A percentile compares a stretch with the other conserved stretches of the same genome.
Evolutionary conservation across 2,329 filamentous ascomycete species (phyloP).

Genomic region (Ascochyta pisi): DNA sequence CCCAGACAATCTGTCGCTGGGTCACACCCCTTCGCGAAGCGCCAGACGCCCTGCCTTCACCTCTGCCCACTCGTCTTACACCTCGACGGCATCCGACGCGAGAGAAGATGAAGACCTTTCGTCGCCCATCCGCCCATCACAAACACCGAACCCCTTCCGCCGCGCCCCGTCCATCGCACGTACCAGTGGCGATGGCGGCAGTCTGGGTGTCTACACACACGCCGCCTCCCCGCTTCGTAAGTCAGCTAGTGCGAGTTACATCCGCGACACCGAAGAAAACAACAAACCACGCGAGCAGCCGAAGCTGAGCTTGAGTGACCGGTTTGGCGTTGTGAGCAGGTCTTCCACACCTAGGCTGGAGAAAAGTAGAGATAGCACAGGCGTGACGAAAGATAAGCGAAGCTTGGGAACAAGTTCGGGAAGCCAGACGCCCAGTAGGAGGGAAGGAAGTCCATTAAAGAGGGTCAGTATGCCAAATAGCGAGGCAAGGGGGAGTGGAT

Average conservation of each 20-base stretch:
- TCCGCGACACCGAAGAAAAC: conserved; percentile 38
- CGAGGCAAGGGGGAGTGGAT: conserved; percentile 30
- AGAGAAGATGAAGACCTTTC: conserved; percentile 51
- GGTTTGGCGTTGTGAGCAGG: conserved; percentile 12
- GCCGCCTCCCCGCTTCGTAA: conserved; percentile 85
- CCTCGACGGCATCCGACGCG: conserved; percentile 47
- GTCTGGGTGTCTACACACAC: conserved; percentile 79
- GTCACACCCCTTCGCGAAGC: conserved; percentile 25
- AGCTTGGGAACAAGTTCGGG: conserved; percentile 1
- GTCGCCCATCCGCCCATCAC: conserved; percentile 56
- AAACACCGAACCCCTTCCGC: conserved; percentile 57
- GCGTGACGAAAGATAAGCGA: conserved; percentile 35
- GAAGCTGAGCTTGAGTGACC: conserved; percentile 12
- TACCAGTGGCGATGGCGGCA: conserved; percentile 71
- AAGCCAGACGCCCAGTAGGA: conserved; percentile 34
- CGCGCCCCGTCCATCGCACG: conserved; percentile 60
- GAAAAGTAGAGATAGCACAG: conserved; percentile 17
- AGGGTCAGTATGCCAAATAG: conserved; percentile 48
- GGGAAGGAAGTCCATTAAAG: conserved; percentile 54
- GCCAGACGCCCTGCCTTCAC: conserved; percentile 28
- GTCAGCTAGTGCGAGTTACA: conserved; percentile 66
- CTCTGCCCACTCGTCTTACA: conserved; percentile 44
- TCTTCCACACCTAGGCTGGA: conserved; percentile 13
- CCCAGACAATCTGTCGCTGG: conserved; percentile 60
- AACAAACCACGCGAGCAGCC: conserved; percentile 1